Base-by-base conservation (phyloP, 2,329 filamentous ascomycete genomes). In the Apiospora koreana region DNA sequence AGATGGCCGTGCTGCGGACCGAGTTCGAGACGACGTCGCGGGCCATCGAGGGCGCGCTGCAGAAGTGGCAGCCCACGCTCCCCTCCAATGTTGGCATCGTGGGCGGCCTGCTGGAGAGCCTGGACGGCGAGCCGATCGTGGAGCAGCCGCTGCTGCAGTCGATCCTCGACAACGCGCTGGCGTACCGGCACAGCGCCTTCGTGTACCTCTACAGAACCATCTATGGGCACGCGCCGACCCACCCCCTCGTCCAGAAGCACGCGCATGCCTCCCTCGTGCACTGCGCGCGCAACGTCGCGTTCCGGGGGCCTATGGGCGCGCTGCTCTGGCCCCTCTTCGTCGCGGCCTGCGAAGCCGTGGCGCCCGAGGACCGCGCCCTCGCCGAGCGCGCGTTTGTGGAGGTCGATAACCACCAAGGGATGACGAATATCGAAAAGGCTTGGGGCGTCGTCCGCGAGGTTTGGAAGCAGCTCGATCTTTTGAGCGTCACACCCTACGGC, bases 271-370 rank as follows among this genome's bases (percentile, higher is more conserved):
- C 87, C 6, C 81, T 90, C 6, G 77, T 79, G 18, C 87, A 89
- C 72, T 91, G 88, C 74, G 81, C 85, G 7, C 84, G 83, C 41
- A 89, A 88, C 0, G 88, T 89, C 38, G 81, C 80, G 28, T 86
- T 87, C 71, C 81, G 81, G 62, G 89, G 89, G 0, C 89, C 89
- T 0, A 90, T 91, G 87, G 85, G 87, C 1, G 89, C 89, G 2
- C 80, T 92, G 45, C 82, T 92, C 2, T 91, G 89, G 88, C 89
- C 89, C 1, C 80, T 91, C 2, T 92, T 92, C 74, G 88, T 89
- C 12, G 87, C 88, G 1, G 85, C 88, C 1, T 91, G 89, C 75
- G 89, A 92, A 77, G 89, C 89, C 0, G 79, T 82, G 10, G 81
- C 77, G 21, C 74, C 77, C 1, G 81, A 80, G 10, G 89, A 92